Evolutionary conservation across 805 yeast species (phyloP), one percentile per base, ranked within the genome.

Genomic region (Barnettozyma salicaria): DNA sequence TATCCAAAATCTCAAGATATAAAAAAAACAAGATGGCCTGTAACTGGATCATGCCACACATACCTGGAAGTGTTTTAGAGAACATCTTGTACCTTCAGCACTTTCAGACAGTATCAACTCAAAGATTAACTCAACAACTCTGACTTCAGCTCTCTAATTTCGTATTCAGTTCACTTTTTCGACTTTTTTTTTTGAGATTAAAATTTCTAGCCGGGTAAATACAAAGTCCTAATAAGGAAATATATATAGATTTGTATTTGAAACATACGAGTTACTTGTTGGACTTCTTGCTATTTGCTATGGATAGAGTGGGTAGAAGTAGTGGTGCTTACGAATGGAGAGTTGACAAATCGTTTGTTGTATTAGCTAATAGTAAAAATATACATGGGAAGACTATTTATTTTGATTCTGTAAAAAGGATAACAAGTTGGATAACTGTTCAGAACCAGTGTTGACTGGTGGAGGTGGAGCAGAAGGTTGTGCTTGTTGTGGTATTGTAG

Each of bases 391-490:
- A n/a, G 21, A 26, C 36, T 44, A 45, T 37, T 50, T 45, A 27
- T 58, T 60, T 36, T 62, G 67, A 42, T 64, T 65, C 34, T 64
- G 64, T 19, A 67, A 50, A 59, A 66, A 63, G 19, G 60, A 64
- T 66, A 67, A 63, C 39, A 67, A 48, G 22, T 66, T 61, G 23
- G 64, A 64, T 14, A 66, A 45, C 44, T 64, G 69, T 5, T 67
- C 68, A 28, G 64, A 59, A 18, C 65, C 58, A 28, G 58, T 66
- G 32, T 49, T 54, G 4, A 43, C 35, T 10, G 45, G 33, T n/a
- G 45, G 29, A 19, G 45, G 35, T 13, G 30, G 39, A 8, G 34
- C 17, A 19, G 39, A 33, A 10, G 39, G 38, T 4, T 22, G 40
- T 12, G 44, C 27, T 13, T 25, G 27, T 8, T 7, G 7, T 24